Evolutionary conservation across 2,329 filamentous ascomycete species (phyloP), one percentile per base, ranked within the genome.

Genomic region (Drechslera avenae): DNA sequence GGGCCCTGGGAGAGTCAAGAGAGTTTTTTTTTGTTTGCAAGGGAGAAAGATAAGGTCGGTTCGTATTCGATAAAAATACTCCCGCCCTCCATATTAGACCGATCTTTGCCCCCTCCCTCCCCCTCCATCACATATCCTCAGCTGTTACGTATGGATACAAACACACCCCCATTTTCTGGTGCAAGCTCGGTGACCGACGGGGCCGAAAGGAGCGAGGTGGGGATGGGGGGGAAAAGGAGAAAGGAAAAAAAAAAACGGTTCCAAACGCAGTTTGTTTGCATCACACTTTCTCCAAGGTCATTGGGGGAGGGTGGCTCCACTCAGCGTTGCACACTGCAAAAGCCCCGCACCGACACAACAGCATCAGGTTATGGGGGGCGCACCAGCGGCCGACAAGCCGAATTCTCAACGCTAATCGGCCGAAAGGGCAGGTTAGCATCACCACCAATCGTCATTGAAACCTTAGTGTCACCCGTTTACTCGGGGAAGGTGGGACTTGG

Each of bases 351-450:
- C n/a, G n/a, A n/a, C n/a, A 46, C 18, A 19, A 23, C 13, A 16
- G 19, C 14, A 18, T 30, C 13, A 39, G 13, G 21, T 4, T 4
- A 12, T 40, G n/a, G n/a, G n/a, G n/a, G n/a, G n/a, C 36, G 45
- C 36, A 5, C 8, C 31, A 36, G 16, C 37, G 31, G 45, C 45
- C 45, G 45, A 48, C 23, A 42, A 37, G 10, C 45, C 45, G 37
- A 48, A 8, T 21, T n/a, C 17, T 26, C 6, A 23, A 5, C 37
- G 16, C 45, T 28, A 35, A 35, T 33, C 37, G 21, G 16, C 31
- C 31, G 21, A 23, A 23, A 2, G n/a, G n/a, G n/a, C n/a, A n/a
- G n/a, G n/a, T n/a, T n/a, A n/a, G n/a, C n/a, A 21, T 21, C 4
- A 21, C 7, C 19, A 21, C 19, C 19, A 7, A 21, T 21, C 19